phyloP scores from a whole-genome alignment of 495 filamentous ascomycete species.

The Copromyces sp. region DNA sequence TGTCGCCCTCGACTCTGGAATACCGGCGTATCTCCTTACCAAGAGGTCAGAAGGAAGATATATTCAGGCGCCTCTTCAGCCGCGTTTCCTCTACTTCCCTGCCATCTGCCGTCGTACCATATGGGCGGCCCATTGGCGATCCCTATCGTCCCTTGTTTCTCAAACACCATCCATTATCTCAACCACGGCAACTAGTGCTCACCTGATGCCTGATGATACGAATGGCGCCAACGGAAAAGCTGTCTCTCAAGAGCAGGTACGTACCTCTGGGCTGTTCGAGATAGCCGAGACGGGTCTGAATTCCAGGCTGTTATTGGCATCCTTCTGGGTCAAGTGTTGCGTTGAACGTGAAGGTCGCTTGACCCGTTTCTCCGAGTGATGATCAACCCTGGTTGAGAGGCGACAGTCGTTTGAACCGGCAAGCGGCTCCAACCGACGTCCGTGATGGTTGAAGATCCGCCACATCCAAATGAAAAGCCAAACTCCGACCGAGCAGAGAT shows the following conservation, averaged over 20 bases:
- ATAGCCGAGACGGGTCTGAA: background rate
- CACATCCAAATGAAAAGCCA: background rate
- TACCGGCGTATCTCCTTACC: background rate
- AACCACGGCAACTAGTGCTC: background rate
- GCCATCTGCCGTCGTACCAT: background rate
- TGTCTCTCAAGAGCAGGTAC: background rate
- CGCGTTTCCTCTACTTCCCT: background rate
- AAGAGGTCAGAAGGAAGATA: background rate
- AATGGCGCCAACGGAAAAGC: background rate
- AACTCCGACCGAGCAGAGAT: background rate
- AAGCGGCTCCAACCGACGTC: background rate
- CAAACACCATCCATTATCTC: background rate
- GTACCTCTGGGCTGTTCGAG: background rate
- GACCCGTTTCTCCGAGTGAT: background rate
- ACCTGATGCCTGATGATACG: background rate
- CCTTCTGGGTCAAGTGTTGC: background rate
- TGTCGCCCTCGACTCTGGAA: background rate
- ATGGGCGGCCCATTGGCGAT: background rate
- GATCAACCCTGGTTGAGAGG: background rate
- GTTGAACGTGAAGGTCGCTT: background rate
- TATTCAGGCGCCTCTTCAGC: background rate
- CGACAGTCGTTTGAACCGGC: background rate
- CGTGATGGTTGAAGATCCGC: background rate
- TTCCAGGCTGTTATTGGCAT: background rate
- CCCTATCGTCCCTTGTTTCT: background rate